These are phyloP conservation scores for Paramarasmius palmivorus DNA, from an alignment of 1,284 basidiomycete species.

Conservation along the genomic window DNA sequence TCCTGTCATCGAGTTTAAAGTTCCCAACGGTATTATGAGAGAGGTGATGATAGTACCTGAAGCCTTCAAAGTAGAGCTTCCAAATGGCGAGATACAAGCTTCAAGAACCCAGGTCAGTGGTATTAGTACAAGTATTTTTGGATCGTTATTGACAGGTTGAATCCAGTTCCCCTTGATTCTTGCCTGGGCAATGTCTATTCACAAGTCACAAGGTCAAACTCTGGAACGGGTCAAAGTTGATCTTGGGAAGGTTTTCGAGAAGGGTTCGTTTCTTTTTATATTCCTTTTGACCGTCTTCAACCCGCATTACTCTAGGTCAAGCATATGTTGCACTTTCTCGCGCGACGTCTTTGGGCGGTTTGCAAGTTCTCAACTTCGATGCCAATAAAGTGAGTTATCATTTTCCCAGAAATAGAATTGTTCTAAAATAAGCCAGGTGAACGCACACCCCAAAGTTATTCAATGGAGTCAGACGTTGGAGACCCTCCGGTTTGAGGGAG, in stretches of 20 bases:
- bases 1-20: conserved; percentile 79
- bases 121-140: conserved; percentile 8
- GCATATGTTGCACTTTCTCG: conserved; percentile 97
- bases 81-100: conserved; percentile 81
- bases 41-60: conserved; percentile 73
- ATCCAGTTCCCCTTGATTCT: conserved; percentile 76
- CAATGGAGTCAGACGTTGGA: conserved; percentile 53
- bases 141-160: background rate
- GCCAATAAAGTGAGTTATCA: conserved; percentile 55
- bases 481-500: conserved; percentile 25
- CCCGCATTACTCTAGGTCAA: conserved; percentile 55
- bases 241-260: conserved; percentile 83
- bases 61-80: conserved; percentile 83
- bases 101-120: conserved; percentile 64
- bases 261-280: conserved; percentile 50
- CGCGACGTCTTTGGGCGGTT: conserved; percentile 87
- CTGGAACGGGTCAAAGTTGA: conserved; percentile 86
- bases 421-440: conserved; percentile 41
- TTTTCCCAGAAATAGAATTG: background rate
- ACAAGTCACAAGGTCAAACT: conserved; percentile 93
- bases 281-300: conserved; percentile 6
- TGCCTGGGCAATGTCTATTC: conserved; percentile 94
- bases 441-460: conserved; percentile 69
- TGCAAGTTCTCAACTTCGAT: conserved; percentile 90
- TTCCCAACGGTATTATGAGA: conserved; percentile 57